phyloP scores from a whole-genome alignment of 2,329 filamentous ascomycete species.

The Elsinoe batatas region DNA sequence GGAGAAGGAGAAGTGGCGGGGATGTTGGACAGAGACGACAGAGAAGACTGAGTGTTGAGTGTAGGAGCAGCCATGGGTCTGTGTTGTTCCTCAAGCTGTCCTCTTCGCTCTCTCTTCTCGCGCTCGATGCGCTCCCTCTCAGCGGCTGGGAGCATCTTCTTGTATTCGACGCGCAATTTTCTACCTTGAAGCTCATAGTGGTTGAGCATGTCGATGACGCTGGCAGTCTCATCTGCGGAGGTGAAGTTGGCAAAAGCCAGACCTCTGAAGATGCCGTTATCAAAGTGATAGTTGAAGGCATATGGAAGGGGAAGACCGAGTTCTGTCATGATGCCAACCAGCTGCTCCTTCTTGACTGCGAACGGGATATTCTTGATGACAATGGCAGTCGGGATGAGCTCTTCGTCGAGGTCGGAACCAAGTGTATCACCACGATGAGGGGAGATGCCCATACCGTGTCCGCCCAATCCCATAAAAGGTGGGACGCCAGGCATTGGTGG shows the following conservation, averaged over 20 bases:
- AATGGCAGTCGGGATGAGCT: conserved; percentile 94
- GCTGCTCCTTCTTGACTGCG: conserved; percentile 91
- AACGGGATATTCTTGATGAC: conserved; percentile 99
- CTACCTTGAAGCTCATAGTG: conserved; percentile 90
- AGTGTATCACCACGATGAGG: conserved; percentile 37
- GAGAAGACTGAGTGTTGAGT: conserved; percentile 75
- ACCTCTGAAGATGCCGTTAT: conserved; percentile 92
- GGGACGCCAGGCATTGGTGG: conserved; percentile 32
- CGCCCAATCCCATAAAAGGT: conserved; percentile 36
- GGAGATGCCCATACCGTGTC: conserved; percentile 22
- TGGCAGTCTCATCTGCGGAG: conserved; percentile 82
- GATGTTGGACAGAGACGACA: conserved; percentile 62
- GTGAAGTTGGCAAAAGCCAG: conserved; percentile 98
- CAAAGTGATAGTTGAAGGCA: conserved; percentile 99
- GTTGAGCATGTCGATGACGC: conserved; percentile 89
- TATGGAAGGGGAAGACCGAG: conserved; percentile 90
- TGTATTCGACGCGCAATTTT: conserved; percentile 94
- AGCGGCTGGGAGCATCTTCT: conserved; percentile 95
- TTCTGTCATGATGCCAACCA: conserved; percentile 88
- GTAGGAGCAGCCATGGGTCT: conserved; percentile 55
- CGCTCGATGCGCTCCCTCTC: conserved; percentile 93
- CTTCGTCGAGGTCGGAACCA: conserved; percentile 55
- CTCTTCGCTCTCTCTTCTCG: conserved; percentile 90
- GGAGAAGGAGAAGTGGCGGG: conserved; percentile 57
- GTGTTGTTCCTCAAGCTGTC: conserved; percentile 95